These are phyloP conservation scores for Penicillium paxilli DNA, from an alignment of 495 filamentous ascomycete species.

Conservation along the genomic window DNA sequence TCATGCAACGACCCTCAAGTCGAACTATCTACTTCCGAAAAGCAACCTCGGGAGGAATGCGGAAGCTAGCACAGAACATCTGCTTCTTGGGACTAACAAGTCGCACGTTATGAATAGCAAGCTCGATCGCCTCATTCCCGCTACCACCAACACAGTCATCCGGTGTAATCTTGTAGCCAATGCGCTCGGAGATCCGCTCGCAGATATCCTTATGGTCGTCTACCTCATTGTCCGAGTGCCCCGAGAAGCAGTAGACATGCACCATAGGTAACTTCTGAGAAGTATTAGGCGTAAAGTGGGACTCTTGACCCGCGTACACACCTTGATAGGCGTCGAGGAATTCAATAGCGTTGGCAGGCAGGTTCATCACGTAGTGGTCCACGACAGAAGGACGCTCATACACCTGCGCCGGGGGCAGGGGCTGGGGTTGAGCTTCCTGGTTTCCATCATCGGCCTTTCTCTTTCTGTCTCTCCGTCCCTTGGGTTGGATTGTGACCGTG, in stretches of 20 bases:
- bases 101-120: conserved; percentile 74
- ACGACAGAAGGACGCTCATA: conserved; percentile 65
- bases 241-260: conserved; percentile 88
- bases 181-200: conserved; percentile 60
- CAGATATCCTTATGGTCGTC: conserved; percentile 64
- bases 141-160: conserved; percentile 51
- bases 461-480: conserved; percentile 25
- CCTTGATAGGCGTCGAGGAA: conserved; percentile 88
- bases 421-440: conserved; percentile 16
- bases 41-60: conserved; percentile 77
- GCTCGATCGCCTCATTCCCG: conserved; percentile 50
- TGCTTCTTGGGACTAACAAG: conserved; percentile 90
- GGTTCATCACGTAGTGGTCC: conserved; percentile 94
- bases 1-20: conserved; percentile 13
- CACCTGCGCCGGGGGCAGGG: conserved; percentile 41
- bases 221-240: conserved; percentile 69
- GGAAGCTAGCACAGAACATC: conserved; percentile 95
- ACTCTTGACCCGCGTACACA: conserved; percentile 67
- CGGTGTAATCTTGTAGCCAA: conserved; percentile 60
- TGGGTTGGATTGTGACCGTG: conserved; percentile 44
- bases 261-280: conserved; percentile 68
- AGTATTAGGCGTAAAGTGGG: conserved; percentile 63
- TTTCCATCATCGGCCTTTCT: conserved; percentile 16
- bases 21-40: conserved; percentile 47
- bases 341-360: conserved; percentile 81